phyloP scores from a whole-genome alignment of 2,329 filamentous ascomycete genomes.

The Immersiporthe knoxdaviesiana region DNA sequence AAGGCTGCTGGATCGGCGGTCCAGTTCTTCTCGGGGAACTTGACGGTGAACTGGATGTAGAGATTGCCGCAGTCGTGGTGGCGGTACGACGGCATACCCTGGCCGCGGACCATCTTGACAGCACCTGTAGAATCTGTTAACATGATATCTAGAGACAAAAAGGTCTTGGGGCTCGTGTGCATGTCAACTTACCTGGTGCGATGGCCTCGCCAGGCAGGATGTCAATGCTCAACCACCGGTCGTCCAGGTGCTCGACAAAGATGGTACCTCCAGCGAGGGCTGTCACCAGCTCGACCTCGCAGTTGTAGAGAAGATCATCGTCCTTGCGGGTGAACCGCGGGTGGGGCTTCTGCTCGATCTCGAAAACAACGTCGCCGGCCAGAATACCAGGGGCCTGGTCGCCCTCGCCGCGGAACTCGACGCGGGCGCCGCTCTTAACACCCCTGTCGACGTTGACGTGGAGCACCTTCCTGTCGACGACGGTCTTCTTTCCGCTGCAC shows the following conservation, averaged over 20 bases:
- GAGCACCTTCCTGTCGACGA: conserved; percentile 95
- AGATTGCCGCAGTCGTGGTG: conserved; percentile 96
- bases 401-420: conserved; percentile 95
- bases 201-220: conserved; percentile 95
- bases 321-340: conserved; percentile 92
- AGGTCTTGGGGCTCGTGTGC: neutral
- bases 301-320: conserved; percentile 93
- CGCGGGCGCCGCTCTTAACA: conserved; percentile 91
- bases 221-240: conserved; percentile 92
- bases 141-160: neutral
- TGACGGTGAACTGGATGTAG: conserved; percentile 96
- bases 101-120: conserved; percentile 91
- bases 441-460: conserved; percentile 97
- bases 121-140: conserved; percentile 60
- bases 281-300: conserved; percentile 93
- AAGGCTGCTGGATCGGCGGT: conserved; percentile 70
- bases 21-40: conserved; percentile 86
- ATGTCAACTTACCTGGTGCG: conserved; percentile 71
- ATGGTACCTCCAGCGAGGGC: conserved; percentile 90
- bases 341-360: conserved; percentile 99
- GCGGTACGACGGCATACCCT: conserved; percentile 95
- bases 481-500: conserved; percentile 96
- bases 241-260: conserved; percentile 94
- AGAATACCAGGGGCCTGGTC: conserved; percentile 93
- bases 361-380: conserved; percentile 95